These are phyloP conservation scores for Cystobasidium slooffiae DNA, from an alignment of 1,284 basidiomycete genomes.

Conservation along the genomic window DNA sequence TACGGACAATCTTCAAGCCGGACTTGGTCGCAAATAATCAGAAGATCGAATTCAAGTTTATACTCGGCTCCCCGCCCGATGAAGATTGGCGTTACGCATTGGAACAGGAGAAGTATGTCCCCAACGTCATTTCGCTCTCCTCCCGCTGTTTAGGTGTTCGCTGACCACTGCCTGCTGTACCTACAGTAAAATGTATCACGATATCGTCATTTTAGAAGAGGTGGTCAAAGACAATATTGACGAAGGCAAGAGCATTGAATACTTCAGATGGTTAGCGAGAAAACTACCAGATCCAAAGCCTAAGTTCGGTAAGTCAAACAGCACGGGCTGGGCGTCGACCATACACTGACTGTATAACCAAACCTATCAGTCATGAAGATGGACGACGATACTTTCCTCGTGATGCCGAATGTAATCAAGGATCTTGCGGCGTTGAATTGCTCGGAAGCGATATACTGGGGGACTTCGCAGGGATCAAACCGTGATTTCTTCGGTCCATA, in stretches of 20 bases:
- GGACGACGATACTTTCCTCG: conserved; percentile 41
- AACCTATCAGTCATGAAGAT: conserved; percentile 34
- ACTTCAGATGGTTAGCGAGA: conserved; percentile 35
- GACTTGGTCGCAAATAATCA: conserved; percentile 27
- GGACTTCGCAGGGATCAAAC: conserved; percentile 34
- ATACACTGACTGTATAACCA: too few relatives aligned
- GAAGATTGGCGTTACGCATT: conserved; percentile 37
- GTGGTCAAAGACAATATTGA: conserved; percentile 40
- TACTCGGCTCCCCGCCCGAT: conserved; percentile 28
- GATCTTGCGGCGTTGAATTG: conserved; percentile 27
- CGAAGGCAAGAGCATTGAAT: conserved; percentile 39
- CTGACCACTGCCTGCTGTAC: background rate
- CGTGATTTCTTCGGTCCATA: conserved; percentile 31
- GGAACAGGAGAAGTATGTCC: conserved; percentile 27
- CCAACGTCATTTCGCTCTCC: background rate
- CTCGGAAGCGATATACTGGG: conserved; percentile 40
- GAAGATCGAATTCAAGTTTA: conserved; percentile 39
- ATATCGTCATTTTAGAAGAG: conserved; percentile 38
- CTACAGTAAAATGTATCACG: conserved; percentile 23
- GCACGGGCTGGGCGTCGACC: background rate
- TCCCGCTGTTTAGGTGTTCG: background rate
- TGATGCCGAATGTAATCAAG: conserved; percentile 40
- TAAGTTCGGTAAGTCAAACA: conserved; percentile 25
- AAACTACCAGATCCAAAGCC: conserved; percentile 29
- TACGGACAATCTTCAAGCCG: conserved; percentile 36